Evolutionary conservation across 305 asterid genomes (phyloP), one percentile per base, ranked within the genome.

Genomic region (Solanum hybrid): DNA sequence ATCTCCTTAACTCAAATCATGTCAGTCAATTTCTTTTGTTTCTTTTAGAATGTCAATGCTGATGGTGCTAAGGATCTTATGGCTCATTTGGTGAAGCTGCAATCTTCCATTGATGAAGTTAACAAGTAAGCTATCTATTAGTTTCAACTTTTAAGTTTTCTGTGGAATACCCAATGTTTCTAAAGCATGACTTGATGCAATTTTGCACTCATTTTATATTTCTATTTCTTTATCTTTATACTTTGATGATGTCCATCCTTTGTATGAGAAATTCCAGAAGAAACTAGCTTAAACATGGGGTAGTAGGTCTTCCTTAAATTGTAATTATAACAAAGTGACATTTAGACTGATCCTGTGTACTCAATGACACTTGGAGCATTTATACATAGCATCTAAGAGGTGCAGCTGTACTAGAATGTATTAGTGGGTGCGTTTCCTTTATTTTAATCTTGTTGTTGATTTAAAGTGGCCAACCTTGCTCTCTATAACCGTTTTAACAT

Each of bases 21-120:
- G 87, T 29, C 29, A 84, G 60, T 71, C 51, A 77, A 34, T 51
- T 31, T 75, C 19, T 17, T 82, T 90, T 88, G 82, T 88, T 86
- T 87, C 87, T 92, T 93, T 88, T 89, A 97, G 99, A 96, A 96
- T 91, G 99, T 97, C 90, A 98, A 94, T 90, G 94, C 99, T 45
- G 95, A 94, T 84, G 96, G 91, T 91, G 99, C 99, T 6, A 97
- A 96, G 94, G 98, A 97, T 90, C 93, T 96, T 91, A 96, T 96
- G 98, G 96, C 95, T 60, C 90, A 94, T 93, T 95, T 97, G 95
- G 98, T 97, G 89, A 94, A 96, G 92, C 94, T 97, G 94, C 99
- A 96, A 89, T 95, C 97, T n/a, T 89, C 94, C 91, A 95, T 96
- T 51, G 89, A 92, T 92, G 99, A 97, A 93, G 98, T 96, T 89